These are phyloP conservation scores for Teratosphaeriaceae sp. DNA, from an alignment of 2,329 filamentous ascomycete species.

Conservation along the genomic window DNA sequence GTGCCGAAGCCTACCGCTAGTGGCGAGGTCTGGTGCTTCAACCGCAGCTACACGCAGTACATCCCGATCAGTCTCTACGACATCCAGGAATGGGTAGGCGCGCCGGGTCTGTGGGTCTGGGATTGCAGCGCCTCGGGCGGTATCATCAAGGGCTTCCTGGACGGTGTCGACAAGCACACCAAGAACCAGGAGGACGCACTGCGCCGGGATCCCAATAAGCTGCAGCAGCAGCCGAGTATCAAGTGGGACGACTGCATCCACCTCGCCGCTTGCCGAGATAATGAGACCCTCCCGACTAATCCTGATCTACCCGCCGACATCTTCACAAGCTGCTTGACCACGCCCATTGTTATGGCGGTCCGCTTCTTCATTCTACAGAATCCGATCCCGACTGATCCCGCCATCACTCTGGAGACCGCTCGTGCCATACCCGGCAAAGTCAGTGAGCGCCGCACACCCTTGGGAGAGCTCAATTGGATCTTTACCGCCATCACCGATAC, in stretches of 20 bases:
- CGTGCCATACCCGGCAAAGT: conserved; percentile 85
- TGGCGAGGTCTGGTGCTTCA: conserved; percentile 99
- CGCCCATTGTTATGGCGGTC: conserved; percentile 93
- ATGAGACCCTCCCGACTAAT: conserved; percentile 91
- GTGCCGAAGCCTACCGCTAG: conserved; percentile 93
- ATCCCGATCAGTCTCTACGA: conserved; percentile 96
- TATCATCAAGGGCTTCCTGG: conserved; percentile 89
- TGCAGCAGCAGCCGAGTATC: conserved; percentile 21
- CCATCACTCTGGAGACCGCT: conserved; percentile 71
- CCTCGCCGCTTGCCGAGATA: conserved; percentile 81
- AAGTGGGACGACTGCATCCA: conserved; percentile 87
- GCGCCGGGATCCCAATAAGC: conserved; percentile 38
- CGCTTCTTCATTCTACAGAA: conserved; percentile 97
- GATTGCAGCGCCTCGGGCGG: conserved; percentile 96
- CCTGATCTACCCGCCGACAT: conserved; percentile 88
- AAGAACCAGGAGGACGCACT: conserved; percentile 74
- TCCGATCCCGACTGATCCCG: conserved; percentile 52
- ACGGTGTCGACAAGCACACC: conserved; percentile 92
- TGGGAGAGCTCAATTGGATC: conserved; percentile 98
- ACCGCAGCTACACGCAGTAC: conserved; percentile 97
- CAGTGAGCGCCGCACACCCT: conserved; percentile 84
- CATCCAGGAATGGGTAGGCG: conserved; percentile 89
- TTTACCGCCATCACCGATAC: conserved; percentile 99
- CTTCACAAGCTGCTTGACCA: conserved; percentile 93
- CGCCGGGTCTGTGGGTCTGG: conserved; percentile 94